Percentiles rank a stretch among this genome's conserved stretches.
Evolutionary conservation across 306 rosid genomes (phyloP).

Genomic region (Corylus heterophylla): DNA sequence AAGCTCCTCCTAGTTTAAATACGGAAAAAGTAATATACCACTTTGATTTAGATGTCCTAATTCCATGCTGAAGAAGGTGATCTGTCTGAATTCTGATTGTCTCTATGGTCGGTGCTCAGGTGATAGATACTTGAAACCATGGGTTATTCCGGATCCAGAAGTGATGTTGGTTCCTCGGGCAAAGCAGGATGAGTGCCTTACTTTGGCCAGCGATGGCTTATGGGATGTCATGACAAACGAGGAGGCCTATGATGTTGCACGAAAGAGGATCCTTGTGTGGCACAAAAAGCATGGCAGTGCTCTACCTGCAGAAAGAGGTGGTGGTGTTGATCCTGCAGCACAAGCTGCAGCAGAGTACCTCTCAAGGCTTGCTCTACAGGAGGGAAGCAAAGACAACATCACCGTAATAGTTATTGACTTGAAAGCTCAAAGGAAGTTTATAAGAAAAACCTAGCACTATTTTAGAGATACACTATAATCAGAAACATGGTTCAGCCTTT

Average conservation of each 20-base stretch:
- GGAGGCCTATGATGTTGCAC: conserved; percentile 78
- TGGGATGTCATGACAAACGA: conserved; percentile 87
- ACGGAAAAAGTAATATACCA: not conserved
- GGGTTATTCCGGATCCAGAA: conserved; percentile 82
- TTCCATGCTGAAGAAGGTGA: not conserved
- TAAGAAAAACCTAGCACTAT: conserved; percentile 41
- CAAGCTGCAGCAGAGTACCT: conserved; percentile 81
- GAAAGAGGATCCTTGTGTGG: conserved; percentile 76
- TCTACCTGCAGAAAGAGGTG: conserved; percentile 18
- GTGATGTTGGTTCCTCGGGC: conserved; percentile 48
- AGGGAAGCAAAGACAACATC: conserved; percentile 84
- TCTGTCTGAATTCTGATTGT: not conserved
- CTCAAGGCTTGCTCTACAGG: conserved; percentile 62
- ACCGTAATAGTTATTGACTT: conserved; percentile 76
- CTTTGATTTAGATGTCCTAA: not conserved
- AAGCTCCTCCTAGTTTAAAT: not conserved
- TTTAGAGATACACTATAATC: conserved; percentile 21
- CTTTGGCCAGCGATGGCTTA: conserved; percentile 77
- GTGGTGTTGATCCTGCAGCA: conserved; percentile 68
- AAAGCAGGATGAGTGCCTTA: conserved; percentile 70
- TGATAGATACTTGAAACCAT: conserved; percentile 76
- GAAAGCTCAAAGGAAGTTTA: conserved; percentile 72
- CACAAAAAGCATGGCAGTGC: conserved; percentile 58
- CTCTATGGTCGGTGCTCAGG: conserved; percentile 40
- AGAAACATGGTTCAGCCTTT: conserved; percentile 34